Conservation (phyloP, 179 eudicot species). For the Beta lomatogona region DNA sequence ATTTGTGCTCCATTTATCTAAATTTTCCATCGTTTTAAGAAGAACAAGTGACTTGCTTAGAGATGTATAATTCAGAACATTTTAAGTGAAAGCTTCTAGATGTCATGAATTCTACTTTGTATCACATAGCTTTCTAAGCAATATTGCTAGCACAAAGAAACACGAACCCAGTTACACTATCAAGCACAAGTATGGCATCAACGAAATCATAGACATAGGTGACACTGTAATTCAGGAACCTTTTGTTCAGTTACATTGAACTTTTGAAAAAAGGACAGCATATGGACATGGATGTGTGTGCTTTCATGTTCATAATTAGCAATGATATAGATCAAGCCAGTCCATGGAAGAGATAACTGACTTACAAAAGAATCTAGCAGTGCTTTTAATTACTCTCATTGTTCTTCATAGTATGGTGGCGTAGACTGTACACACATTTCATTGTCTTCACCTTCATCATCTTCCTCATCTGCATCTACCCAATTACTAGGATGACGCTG, state of each 20-base stretch:
- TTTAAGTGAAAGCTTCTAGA: not conserved
- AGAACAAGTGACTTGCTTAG: too few relatives aligned
- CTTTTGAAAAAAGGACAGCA: not conserved
- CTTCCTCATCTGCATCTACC: constrained; percentile 85
- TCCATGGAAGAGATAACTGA: constrained; percentile 4
- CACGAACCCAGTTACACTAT: not conserved
- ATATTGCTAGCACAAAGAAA: not conserved
- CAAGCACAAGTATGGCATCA: not conserved
- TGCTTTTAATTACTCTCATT: constrained; percentile 21
- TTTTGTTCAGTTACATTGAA: not conserved
- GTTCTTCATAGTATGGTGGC: constrained; percentile 80
- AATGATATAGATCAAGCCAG: not conserved
- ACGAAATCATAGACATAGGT: not conserved
- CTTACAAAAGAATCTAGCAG: constrained; percentile 17
- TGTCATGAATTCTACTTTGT: not conserved
- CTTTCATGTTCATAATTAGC: not conserved
- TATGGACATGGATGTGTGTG: not conserved
- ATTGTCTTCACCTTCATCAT: constrained; percentile 73
- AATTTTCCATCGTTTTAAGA: too few relatives aligned
- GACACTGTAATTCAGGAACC: not conserved
- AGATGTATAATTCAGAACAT: not conserved
- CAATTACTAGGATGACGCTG: constrained; percentile 90
- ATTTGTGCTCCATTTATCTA: not conserved
- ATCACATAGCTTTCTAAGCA: not conserved
- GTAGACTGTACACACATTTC: constrained; percentile 82